A percentile compares a stretch with the other conserved stretches of the same genome.
These are phyloP conservation scores for Naganishia onofrii DNA, from an alignment of 768 basidiomycete species.

Conservation along the genomic window DNA sequence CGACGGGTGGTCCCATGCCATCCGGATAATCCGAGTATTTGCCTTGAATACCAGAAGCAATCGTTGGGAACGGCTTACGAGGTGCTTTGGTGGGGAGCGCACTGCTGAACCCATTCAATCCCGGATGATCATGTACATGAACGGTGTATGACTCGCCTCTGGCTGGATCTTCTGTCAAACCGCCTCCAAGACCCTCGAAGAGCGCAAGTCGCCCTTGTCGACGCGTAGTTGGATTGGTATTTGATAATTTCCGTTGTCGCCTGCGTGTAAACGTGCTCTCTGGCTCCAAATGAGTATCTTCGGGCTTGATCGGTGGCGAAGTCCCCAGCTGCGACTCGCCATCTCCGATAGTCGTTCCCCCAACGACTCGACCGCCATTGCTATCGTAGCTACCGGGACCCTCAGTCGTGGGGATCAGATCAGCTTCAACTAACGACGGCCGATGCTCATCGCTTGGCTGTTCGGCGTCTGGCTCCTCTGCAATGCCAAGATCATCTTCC, in stretches of 20 bases:
- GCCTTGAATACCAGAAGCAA: slow-evolving; percentile 21
- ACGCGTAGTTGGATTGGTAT: slow-evolving; percentile 62
- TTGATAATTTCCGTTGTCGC: slow-evolving; percentile 82
- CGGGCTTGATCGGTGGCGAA: slow-evolving; percentile 6
- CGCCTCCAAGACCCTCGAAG: slow-evolving; percentile 65
- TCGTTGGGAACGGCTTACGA: slow-evolving; percentile 35
- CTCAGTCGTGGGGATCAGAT: not conserved
- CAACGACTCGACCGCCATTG: slow-evolving; percentile 20
- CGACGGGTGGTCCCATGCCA: slow-evolving; percentile 32
- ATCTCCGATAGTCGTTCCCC: slow-evolving; percentile 26
- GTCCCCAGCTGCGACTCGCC: slow-evolving; percentile 5
- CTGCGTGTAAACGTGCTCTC: slow-evolving; percentile 50
- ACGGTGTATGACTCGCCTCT: slow-evolving; percentile 29
- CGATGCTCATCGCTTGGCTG: not conserved
- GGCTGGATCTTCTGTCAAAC: slow-evolving; percentile 47
- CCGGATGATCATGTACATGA: slow-evolving; percentile 30
- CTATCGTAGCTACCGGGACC: slow-evolving; percentile 20
- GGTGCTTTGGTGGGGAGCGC: slow-evolving; percentile 39
- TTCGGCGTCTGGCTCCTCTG: not conserved
- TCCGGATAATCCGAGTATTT: slow-evolving; percentile 45
- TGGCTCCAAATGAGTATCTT: slow-evolving; percentile 8
- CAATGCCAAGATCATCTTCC: slow-evolving; percentile 16
- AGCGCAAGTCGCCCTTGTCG: slow-evolving; percentile 78
- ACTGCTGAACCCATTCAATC: slow-evolving; percentile 24
- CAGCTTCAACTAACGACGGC: not conserved